Base-by-base conservation (phyloP, 345 rosid genomes). In the Dimocarpus longan region DNA sequence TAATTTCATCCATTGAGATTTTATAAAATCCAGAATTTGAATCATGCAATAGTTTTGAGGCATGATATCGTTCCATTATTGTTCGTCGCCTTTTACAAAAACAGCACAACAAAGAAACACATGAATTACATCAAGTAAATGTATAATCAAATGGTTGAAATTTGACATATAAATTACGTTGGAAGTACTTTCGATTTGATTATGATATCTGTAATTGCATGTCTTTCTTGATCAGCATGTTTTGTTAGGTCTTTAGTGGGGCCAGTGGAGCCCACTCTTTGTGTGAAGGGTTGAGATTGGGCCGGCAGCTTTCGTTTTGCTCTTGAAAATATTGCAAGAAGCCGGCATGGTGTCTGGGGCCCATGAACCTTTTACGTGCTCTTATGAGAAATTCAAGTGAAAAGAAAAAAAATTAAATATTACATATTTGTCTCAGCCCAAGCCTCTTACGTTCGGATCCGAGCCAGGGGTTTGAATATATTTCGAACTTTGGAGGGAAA, bases 371-470 rank as follows among this genome's bases (percentile, higher is more conserved):
- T 5, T 65, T 16, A 19, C 19, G 39, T 39, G 12, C 40, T 37
- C 8, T 70, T 64, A 74, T 72, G 10, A 63, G 76, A 62, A 78
- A 19, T 60, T 43, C 8, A 15, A 15, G 50, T 5, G 37, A 66
- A 66, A 11, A 10, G 5, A 12, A 57, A 24, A 43, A 13, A 59
- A 16, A 15, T 3, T 26, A 26, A 8, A 60, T 1, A 73, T 19
- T 12, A 2, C 11, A 40, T 5, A 28, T 21, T 48, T 42, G n/a
- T 37, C 39, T 39, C 2, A 73, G 39, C 3, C 79, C 89, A 52
- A 74, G 78, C 79, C 88, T 79, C 60, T 63, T 63, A 44, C 91
- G 87, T 80, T 83, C 80, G 91, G 86, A 80, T 80, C 90, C 89
- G 86, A 88, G 71, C 87, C 93, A 68, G 12, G 11, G 37, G 80